Conservation (phyloP, 1,139 yeast species). For the Diutina pseudorugosa region DNA sequence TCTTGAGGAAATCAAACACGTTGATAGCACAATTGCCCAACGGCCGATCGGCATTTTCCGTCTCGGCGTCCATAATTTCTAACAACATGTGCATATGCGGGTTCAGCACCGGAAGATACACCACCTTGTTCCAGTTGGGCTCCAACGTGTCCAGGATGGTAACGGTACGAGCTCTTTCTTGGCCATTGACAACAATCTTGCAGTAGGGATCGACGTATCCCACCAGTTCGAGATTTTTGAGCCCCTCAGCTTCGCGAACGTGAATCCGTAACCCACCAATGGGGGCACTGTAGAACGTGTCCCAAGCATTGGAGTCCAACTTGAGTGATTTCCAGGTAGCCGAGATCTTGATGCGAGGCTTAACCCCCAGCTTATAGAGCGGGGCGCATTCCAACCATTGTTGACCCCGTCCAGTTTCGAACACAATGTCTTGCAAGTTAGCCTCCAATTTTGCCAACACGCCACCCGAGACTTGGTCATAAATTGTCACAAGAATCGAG, state of each 20-base stretch:
- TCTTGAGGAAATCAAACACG: conserved; percentile 37
- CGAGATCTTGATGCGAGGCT: conserved; percentile 39
- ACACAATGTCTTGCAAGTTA: conserved; percentile 40
- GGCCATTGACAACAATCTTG: conserved; percentile 44
- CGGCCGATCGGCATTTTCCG: conserved; percentile 47
- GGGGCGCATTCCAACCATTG: conserved; percentile 38
- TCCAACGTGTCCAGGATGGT: conserved; percentile 42
- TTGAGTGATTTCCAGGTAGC: conserved; percentile 67
- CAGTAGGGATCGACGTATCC: conserved; percentile 71
- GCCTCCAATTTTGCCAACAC: conserved; percentile 44
- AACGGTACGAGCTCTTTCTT: conserved; percentile 40
- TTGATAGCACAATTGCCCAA: conserved; percentile 48
- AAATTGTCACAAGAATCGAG: conserved; percentile 39
- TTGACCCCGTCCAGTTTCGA: conserved; percentile 41
- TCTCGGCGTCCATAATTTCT: conserved; percentile 55
- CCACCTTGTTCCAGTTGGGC: conserved; percentile 48
- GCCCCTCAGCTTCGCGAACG: conserved; percentile 39
- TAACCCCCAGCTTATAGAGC: conserved; percentile 17
- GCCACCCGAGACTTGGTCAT: conserved; percentile 39
- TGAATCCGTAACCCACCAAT: conserved; percentile 56
- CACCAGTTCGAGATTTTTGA: conserved; percentile 49
- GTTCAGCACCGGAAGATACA: conserved; percentile 50
- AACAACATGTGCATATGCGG: conserved; percentile 47
- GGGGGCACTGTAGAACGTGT: conserved; percentile 38
- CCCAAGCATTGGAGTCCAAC: conserved; percentile 30